These are phyloP conservation scores for Amphirosellinia nigrospora DNA, from an alignment of 495 filamentous ascomycete genomes.

Conservation along the genomic window DNA sequence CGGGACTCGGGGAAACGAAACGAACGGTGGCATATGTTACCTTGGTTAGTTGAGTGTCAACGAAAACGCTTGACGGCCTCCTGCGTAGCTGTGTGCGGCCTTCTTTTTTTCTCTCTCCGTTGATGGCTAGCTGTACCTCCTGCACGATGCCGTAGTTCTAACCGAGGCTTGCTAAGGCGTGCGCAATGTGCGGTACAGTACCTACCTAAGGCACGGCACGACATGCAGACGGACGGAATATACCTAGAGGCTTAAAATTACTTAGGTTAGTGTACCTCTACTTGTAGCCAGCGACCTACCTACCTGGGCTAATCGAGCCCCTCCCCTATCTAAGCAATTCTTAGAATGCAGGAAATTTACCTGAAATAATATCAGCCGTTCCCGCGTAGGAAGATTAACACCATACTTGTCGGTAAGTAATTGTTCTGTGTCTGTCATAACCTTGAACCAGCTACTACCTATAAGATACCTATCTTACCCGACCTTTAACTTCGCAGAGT, in stretches of 20 bases:
- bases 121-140: background rate
- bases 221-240: constrained; percentile 9
- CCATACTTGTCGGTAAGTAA: background rate
- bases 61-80: constrained; percentile 1
- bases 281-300: too few species aligned
- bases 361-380: background rate
- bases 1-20: background rate
- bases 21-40: background rate
- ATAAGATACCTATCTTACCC: too few species aligned
- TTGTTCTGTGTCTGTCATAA: background rate
- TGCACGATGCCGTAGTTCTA: background rate
- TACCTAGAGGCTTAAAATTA: constrained; percentile 3
- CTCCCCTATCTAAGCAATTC: background rate
- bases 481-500: too few species aligned
- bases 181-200: background rate
- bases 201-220: background rate
- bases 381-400: background rate
- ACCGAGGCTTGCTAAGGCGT: constrained; percentile 9
- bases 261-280: background rate
- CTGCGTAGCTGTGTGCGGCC: background rate
- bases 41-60: background rate
- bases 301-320: constrained; percentile 1
- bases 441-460: background rate
- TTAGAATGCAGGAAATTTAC: background rate
- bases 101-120: background rate